phyloP scores from a whole-genome alignment of 2,329 filamentous ascomycete genomes.

The Paracamarosporium sp. region DNA sequence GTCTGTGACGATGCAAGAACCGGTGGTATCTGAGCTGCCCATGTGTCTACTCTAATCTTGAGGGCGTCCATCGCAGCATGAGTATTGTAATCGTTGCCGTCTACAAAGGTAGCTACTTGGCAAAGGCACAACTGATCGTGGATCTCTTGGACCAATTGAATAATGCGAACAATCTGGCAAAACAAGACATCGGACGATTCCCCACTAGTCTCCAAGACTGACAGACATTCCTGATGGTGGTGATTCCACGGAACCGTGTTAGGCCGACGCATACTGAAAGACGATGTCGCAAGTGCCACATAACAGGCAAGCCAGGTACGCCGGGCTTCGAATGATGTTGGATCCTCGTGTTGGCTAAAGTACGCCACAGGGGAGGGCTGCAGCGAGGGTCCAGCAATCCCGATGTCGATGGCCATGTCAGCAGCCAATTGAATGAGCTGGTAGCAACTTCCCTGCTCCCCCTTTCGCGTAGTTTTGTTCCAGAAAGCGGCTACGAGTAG shows the following conservation, averaged over 20 bases:
- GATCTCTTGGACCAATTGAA: conserved; percentile 27
- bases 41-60: conserved; percentile 27
- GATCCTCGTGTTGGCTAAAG: conserved; percentile 26
- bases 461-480: conserved; percentile 26
- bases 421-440: conserved; percentile 34
- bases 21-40: conserved; percentile 31
- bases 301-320: conserved; percentile 39
- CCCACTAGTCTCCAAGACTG: conserved; percentile 24
- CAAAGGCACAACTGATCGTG: conserved; percentile 26
- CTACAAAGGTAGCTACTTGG: conserved; percentile 23
- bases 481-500: conserved; percentile 31
- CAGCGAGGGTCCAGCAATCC: conserved; percentile 29
- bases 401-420: conserved; percentile 38
- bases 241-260: conserved; percentile 30
- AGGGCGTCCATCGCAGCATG: conserved; percentile 21
- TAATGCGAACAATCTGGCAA: conserved; percentile 33
- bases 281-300: conserved; percentile 26
- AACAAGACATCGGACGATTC: conserved; percentile 26
- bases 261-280: conserved; percentile 26
- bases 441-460: conserved; percentile 29
- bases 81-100: conserved; percentile 28
- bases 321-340: conserved; percentile 30
- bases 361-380: conserved; percentile 31
- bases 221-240: conserved; percentile 29
- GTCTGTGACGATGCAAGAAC: conserved; percentile 23